Base-by-base conservation (phyloP, 2,329 filamentous ascomycete genomes). In the Trichophyton simii region DNA sequence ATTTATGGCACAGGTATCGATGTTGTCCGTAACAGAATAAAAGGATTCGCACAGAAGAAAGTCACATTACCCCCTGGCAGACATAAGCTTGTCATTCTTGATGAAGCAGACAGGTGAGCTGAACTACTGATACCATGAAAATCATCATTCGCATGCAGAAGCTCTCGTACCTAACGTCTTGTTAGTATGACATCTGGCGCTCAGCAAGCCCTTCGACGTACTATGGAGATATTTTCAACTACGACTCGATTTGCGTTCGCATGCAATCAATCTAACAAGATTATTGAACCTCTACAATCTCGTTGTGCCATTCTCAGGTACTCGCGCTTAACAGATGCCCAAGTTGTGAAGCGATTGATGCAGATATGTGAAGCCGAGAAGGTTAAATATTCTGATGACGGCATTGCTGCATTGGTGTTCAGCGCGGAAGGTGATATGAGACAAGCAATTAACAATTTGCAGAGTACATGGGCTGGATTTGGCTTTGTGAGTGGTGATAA, bases 261-360 rank as follows among this genome's bases (percentile, higher is more conserved):
- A 1, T 99, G 94, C 80, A 99, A 99, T 74, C 90, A 96, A 78
- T 94, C 88, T 65, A 99, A 97, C 79, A 99, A 97, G 77, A 97
- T 99, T 72, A 99, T 99, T 74, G 94, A 99, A 75, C 94, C 94
- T n/a, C 80, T 99, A 59, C 94, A 99, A 75, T 96, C 91, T 18
- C 85, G 94, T 69, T 99, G 94, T 73, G 94, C 94, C 20, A 97
- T 99, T 71, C 82, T 99, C 61, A 87, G 94, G 63, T 99, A 96
- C 75, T 87, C 91, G 36, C 87, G 92, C 61, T 81, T 99, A 66
- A 96, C 92, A 1, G 94, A 99, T 72, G 87, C 84, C 11, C 92
- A 99, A 73, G 85, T 99, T 28, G 90, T 96, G 59, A 91, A 92
- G 78, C 84, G 94, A 46, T 75, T 99, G 64, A 79, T 94, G 75